Evolutionary conservation across 148 eudicot species (phyloP).

Genomic region (Diospyros lotus): DNA sequence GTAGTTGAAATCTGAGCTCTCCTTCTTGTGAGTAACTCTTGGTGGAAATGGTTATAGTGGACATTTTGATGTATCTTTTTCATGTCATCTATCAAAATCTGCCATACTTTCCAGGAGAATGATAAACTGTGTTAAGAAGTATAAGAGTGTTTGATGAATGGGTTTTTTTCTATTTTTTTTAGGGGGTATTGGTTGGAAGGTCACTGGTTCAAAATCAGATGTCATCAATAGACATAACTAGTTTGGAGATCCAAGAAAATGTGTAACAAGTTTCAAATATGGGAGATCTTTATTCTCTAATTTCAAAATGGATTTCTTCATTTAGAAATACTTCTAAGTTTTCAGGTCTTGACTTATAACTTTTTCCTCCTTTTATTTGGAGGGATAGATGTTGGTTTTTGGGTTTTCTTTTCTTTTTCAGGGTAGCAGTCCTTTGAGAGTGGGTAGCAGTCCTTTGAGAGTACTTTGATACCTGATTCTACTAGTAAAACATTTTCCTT

Average conservation of each 20-base stretch:
- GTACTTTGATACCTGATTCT: too few relatives aligned
- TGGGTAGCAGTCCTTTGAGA: too few relatives aligned
- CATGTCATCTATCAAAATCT: background rate
- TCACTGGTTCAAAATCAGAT: background rate
- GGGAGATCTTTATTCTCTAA: background rate
- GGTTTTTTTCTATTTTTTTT: background rate
- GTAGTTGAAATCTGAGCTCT: background rate
- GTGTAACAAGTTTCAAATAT: background rate
- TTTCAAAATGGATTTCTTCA: too few relatives aligned
- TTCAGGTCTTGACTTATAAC: too few relatives aligned
- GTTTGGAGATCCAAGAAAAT: background rate
- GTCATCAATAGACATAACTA: background rate
- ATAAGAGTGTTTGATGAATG: background rate
- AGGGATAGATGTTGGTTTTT: too few relatives aligned
- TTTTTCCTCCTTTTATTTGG: too few relatives aligned
- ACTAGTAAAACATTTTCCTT: too few relatives aligned
- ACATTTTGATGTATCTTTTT: background rate
- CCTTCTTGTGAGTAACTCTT: background rate
- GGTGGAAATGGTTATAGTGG: background rate
- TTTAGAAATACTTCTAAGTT: too few relatives aligned
- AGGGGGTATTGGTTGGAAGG: too few relatives aligned
- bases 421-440: too few relatives aligned
- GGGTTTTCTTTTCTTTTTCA: too few relatives aligned
- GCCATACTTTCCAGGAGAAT: background rate
- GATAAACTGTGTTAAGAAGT: background rate